A percentile compares a stretch with the other conserved stretches of the same genome.
These are phyloP conservation scores for Candolleomyces efflorescens DNA, from an alignment of 768 basidiomycete genomes.

Conservation along the genomic window DNA sequence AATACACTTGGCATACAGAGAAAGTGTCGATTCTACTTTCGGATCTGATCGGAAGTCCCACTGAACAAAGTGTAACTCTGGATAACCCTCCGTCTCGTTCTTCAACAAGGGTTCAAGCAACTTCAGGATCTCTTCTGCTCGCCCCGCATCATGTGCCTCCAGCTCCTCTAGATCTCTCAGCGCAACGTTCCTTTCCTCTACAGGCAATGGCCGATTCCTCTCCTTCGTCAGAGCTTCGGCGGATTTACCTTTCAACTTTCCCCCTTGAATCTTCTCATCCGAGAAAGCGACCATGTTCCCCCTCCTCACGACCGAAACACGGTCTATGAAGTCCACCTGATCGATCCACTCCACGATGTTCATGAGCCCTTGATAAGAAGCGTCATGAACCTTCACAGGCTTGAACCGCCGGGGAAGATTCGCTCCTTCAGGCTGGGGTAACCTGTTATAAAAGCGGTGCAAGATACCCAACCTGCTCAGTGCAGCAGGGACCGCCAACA, in stretches of 20 bases:
- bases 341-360: not conserved
- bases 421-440: not conserved
- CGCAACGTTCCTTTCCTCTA: not conserved
- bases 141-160: not conserved
- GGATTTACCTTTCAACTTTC: not conserved
- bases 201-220: not conserved
- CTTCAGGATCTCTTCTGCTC: not conserved
- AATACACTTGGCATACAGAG: too few relatives aligned
- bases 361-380: not conserved
- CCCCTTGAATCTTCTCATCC: not conserved
- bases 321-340: not conserved
- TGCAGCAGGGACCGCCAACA: not conserved
- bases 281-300: not conserved
- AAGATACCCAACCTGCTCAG: not conserved
- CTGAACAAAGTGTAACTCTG: not conserved
- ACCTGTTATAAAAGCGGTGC: not conserved
- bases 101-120: not conserved
- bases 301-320: not conserved
- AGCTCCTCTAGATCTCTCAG: not conserved
- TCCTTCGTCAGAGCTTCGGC: not conserved
- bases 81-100: not conserved
- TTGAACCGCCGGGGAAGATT: not conserved
- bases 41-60: too few relatives aligned
- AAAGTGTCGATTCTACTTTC: too few relatives aligned
- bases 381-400: not conserved